Evolutionary conservation across 345 rosid genomes (phyloP).

Genomic region (Toxicodendron radicans): DNA sequence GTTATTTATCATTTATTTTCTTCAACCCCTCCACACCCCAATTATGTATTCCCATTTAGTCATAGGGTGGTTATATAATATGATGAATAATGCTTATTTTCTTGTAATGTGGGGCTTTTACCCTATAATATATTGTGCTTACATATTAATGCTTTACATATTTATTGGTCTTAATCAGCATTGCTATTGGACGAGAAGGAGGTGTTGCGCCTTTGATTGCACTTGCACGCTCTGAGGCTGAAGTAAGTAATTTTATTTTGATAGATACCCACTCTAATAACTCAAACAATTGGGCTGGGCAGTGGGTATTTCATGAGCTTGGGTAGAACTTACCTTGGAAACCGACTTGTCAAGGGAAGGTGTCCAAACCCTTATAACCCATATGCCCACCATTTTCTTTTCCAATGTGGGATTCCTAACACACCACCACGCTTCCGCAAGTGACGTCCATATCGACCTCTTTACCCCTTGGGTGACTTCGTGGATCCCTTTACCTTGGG

Average conservation of each 20-base stretch:
- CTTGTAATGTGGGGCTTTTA: background rate
- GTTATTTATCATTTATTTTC: background rate
- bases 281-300: too few species aligned
- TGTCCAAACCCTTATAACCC: too few species aligned
- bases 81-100: slow-evolving; percentile 2
- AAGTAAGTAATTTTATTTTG: slow-evolving; percentile 44
- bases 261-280: too few species aligned
- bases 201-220: slow-evolving; percentile 75
- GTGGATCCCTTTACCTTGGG: too few species aligned
- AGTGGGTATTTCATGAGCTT: too few species aligned
- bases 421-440: too few species aligned
- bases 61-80: background rate
- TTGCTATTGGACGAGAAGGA: slow-evolving; percentile 81
- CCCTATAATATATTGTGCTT: background rate
- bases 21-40: background rate
- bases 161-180: slow-evolving; percentile 35
- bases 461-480: too few species aligned
- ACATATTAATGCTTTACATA: slow-evolving; percentile 2
- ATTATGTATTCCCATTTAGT: background rate
- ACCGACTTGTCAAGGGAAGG: too few species aligned
- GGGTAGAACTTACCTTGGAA: too few species aligned
- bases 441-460: too few species aligned
- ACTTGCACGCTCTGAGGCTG: slow-evolving; percentile 68
- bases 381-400: too few species aligned
- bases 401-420: too few species aligned